Percentiles rank a stretch among this genome's conserved stretches.
phyloP scores from a whole-genome alignment of 2,329 filamentous ascomycete species.

The Scleromitrula shiraiana region DNA sequence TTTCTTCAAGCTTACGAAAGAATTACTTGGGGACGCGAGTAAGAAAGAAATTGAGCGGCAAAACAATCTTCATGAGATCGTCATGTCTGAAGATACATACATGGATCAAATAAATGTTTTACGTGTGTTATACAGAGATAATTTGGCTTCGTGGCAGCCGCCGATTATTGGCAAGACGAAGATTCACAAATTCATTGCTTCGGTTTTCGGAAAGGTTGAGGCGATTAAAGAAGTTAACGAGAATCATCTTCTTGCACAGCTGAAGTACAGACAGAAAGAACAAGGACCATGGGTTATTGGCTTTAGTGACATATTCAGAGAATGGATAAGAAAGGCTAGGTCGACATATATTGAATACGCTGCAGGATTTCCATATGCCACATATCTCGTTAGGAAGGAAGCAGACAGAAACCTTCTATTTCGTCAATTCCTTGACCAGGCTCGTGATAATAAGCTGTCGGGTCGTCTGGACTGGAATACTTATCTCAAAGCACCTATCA shows the following conservation, averaged over 20 bases:
- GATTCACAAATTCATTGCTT: conserved; percentile 68
- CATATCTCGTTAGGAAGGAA: conserved; percentile 77
- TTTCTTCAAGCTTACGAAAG: conserved; percentile 77
- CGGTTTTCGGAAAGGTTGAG: conserved; percentile 88
- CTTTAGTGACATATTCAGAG: conserved; percentile 94
- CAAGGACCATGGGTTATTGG: conserved; percentile 91
- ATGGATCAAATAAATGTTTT: conserved; percentile 86
- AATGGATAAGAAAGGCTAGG: conserved; percentile 95
- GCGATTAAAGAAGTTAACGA: conserved; percentile 86
- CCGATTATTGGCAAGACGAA: conserved; percentile 74
- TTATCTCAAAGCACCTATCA: conserved; percentile 88
- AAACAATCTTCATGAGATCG: conserved; percentile 90
- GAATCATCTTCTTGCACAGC: conserved; percentile 80
- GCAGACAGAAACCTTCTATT: conserved; percentile 79
- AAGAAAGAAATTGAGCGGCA: conserved; percentile 90
- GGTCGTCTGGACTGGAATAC: conserved; percentile 88
- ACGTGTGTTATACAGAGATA: conserved; percentile 76
- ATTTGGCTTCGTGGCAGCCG: conserved; percentile 63
- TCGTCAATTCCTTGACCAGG: conserved; percentile 74
- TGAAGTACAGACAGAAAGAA: conserved; percentile 95
- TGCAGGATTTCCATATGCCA: conserved; percentile 74
- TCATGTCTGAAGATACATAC: conserved; percentile 85
- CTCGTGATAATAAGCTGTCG: conserved; percentile 68
- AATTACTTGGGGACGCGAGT: conserved; percentile 60
- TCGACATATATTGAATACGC: conserved; percentile 88